Percentiles rank a stretch among this genome's conserved stretches.
Conservation (phyloP, 768 basidiomycete genomes). For the Pisolithus marmoratus region DNA sequence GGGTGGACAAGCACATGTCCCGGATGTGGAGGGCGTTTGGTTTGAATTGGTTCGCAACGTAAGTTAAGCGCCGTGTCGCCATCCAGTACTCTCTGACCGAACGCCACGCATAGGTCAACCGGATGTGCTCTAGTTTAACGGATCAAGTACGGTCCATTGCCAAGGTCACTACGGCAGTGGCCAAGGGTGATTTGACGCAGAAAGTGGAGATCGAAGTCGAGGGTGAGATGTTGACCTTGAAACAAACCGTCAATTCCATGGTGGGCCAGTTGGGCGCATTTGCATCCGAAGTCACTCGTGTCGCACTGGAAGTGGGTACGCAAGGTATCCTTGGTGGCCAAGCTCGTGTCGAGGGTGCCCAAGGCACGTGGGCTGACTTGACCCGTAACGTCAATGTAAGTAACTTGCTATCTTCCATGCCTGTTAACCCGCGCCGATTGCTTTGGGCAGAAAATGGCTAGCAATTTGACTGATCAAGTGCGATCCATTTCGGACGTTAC, state of each 20-base stretch:
- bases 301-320: conserved; percentile 86
- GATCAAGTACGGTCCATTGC: conserved; percentile 82
- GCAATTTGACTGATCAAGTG: conserved; percentile 80
- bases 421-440: background rate
- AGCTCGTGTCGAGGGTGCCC: conserved; percentile 84
- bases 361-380: conserved; percentile 90
- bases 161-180: conserved; percentile 83
- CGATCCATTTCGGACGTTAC: conserved; percentile 88
- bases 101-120: conserved; percentile 48
- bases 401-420: background rate
- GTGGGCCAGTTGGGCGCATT: conserved; percentile 86
- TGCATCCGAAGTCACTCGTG: conserved; percentile 75
- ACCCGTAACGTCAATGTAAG: conserved; percentile 83
- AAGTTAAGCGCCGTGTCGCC: conserved; percentile 16
- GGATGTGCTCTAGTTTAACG: conserved; percentile 77
- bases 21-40: conserved; percentile 92
- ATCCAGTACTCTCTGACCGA: conserved; percentile 5
- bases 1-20: conserved; percentile 83
- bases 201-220: conserved; percentile 90
- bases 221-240: conserved; percentile 82
- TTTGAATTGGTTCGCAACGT: conserved; percentile 75
- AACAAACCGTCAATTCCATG: conserved; percentile 89
- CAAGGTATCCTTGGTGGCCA: conserved; percentile 89
- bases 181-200: conserved; percentile 84
- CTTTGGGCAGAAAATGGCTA: conserved; percentile 72